Percentiles rank a stretch among this genome's conserved stretches.
Evolutionary conservation across 805 yeast species (phyloP).

Genomic region (Candida saitoana): DNA sequence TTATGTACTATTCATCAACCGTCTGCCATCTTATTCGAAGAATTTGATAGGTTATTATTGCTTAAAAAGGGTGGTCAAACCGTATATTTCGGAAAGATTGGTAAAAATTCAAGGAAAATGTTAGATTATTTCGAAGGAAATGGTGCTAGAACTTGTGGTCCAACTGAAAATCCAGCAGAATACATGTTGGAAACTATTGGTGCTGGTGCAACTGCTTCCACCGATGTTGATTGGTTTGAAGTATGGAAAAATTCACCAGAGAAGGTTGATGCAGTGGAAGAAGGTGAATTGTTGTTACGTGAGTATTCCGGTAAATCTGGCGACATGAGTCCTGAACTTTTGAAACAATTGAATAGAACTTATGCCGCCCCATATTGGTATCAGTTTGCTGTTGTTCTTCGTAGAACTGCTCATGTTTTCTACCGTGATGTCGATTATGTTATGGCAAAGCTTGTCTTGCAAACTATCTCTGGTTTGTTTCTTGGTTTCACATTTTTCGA

Average conservation of each 20-base stretch:
- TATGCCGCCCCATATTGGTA: slow-evolving; percentile 18
- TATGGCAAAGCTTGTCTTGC: slow-evolving; percentile 42
- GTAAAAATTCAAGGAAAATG: slow-evolving; percentile 55
- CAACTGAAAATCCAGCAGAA: slow-evolving; percentile 47
- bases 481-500: slow-evolving; percentile 20
- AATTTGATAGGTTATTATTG: slow-evolving; percentile 69
- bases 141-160: slow-evolving; percentile 54
- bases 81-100: slow-evolving; percentile 80
- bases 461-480: slow-evolving; percentile 45
- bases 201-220: slow-evolving; percentile 57
- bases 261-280: slow-evolving; percentile 8
- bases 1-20: slow-evolving; percentile 77
- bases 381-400: slow-evolving; percentile 15
- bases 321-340: slow-evolving; percentile 5
- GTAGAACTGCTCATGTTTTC: slow-evolving; percentile 17
- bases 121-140: slow-evolving; percentile 64
- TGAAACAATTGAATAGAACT: slow-evolving; percentile 6
- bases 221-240: slow-evolving; percentile 58
- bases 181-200: slow-evolving; percentile 89
- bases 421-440: slow-evolving; percentile 42
- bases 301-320: background rate
- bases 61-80: slow-evolving; percentile 74
- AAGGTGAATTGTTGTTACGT: slow-evolving; percentile 3
- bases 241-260: slow-evolving; percentile 47
- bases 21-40: slow-evolving; percentile 71